Base-by-base conservation (phyloP, 1,284 basidiomycete species). In the Acaromyces ingoldii region DNA sequence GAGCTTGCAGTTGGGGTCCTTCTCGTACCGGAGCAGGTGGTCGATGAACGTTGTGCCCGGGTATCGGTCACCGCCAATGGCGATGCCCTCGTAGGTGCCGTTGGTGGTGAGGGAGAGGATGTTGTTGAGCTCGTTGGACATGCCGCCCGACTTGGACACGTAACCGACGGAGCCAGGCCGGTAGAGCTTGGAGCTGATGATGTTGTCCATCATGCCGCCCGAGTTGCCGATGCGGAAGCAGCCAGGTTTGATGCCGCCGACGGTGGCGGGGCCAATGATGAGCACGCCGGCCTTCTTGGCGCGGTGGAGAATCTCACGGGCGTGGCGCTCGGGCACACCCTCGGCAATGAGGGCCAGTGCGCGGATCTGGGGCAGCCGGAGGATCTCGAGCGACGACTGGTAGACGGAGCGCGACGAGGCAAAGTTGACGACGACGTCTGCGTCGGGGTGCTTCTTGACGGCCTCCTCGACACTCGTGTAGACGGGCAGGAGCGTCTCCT, bases 151-250 rank as follows among this genome's bases (percentile, higher is more conserved):
- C 82, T 98, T 98, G 79, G 91, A 96, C 76, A 98, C 93, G 79
- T 97, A 97, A 75, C 91, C 93, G 70, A 98, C 89, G 21, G 91
- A 92, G 58, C 93, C 95, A 41, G 92, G 81, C 73, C 92, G 90
- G 85, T 97, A 98, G 62, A 98, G 88, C 83, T 97, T 98, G 63
- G 91, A 96, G 13, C 92, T 81, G 72, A 97, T 91, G 80, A 97
- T 93, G 82, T 97, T 98, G 82, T 98, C 95, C 91, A 97, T 97
- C 93, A 97, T 97, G 83, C 89, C 92, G 82, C 93, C 93, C 62
- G 90, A 93, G 84, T 97, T 98, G 71, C 93, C 93, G 74, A 97
- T 97, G 78, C 92, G 85, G 88, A 97, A 97, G 82, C 93, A 97
- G 51, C 95, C 95, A 58, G 93, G 92, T 82, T 98, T 98, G 83